These are phyloP conservation scores for Barbatosphaeria neglecta DNA, from an alignment of 495 filamentous ascomycete species.

Conservation along the genomic window DNA sequence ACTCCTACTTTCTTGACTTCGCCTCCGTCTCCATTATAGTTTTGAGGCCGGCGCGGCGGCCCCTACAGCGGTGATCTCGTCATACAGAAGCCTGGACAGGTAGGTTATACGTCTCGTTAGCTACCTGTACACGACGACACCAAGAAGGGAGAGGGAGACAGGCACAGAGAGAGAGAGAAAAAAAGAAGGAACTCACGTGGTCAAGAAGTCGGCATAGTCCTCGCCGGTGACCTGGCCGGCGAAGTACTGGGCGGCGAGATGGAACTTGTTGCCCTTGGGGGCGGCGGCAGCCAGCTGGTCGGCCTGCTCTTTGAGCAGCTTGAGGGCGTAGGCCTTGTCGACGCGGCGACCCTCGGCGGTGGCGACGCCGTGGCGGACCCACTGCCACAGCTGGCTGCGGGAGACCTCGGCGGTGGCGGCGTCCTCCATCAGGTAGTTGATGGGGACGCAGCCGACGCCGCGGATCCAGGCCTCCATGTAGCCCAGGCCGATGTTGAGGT, in stretches of 20 bases:
- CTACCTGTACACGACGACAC: not conserved
- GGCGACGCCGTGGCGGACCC: slow-evolving; percentile 73
- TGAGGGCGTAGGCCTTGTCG: slow-evolving; percentile 80
- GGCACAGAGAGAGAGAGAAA: too few species aligned
- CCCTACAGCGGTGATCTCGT: slow-evolving; percentile 85
- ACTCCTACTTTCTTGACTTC: not conserved
- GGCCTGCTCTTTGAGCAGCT: slow-evolving; percentile 79
- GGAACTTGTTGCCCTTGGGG: slow-evolving; percentile 83
- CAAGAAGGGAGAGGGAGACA: not conserved
- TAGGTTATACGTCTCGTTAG: not conserved
- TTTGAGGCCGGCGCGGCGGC: slow-evolving; percentile 61
- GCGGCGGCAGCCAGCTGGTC: slow-evolving; percentile 63
- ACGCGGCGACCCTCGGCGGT: slow-evolving; percentile 87
- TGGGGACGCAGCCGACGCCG: slow-evolving; percentile 90
- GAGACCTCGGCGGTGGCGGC: slow-evolving; percentile 95
- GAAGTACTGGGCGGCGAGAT: slow-evolving; percentile 86
- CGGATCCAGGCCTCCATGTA: slow-evolving; percentile 99
- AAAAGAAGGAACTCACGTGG: slow-evolving; percentile 41
- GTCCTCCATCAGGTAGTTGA: slow-evolving; percentile 99
- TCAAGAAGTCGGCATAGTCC: slow-evolving; percentile 96
- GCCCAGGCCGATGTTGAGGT: slow-evolving; percentile 87
- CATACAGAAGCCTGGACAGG: slow-evolving; percentile 62
- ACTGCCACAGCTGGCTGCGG: slow-evolving; percentile 91
- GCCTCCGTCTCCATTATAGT: slow-evolving; percentile 38
- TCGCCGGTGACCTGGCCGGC: slow-evolving; percentile 88